Evolutionary conservation across 257 asterid genomes (phyloP).

Genomic region (Gardenia jasminoides): DNA sequence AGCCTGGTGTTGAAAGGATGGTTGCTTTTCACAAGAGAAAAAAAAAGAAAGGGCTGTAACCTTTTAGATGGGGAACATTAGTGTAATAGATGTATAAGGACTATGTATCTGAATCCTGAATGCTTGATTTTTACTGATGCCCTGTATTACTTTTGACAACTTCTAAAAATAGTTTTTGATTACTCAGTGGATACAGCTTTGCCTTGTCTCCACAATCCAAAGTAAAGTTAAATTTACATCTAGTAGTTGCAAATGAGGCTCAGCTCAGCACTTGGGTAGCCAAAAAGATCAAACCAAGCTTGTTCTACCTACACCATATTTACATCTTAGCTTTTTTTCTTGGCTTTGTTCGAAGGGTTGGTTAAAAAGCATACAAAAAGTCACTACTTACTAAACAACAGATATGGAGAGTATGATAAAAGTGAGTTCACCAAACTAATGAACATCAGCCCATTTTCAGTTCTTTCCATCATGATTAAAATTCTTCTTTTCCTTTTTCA

Average conservation of each 20-base stretch:
- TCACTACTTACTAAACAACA: not conserved
- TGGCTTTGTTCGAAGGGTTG: conserved; percentile 1
- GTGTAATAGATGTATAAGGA: not conserved
- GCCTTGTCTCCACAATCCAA: not conserved
- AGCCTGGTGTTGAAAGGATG: not conserved
- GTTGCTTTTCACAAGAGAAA: not conserved
- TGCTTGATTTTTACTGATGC: conserved; percentile 9
- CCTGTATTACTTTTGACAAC: conserved; percentile 1
- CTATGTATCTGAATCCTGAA: not conserved
- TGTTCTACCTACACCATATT: not conserved
- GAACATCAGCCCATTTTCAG: no score
- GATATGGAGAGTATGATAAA: not conserved
- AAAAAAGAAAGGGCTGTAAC: not conserved
- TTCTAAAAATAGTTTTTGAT: not conserved
- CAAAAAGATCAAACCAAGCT: not conserved
- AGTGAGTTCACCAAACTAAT: not conserved
- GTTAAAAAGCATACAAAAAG: not conserved
- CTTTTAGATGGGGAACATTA: conserved; percentile 14
- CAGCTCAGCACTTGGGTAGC: not conserved
- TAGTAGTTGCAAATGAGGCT: not conserved
- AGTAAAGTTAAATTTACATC: not conserved
- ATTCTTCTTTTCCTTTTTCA: no score
- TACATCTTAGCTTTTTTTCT: not conserved
- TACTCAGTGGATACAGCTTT: conserved; percentile 3
- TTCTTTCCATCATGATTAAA: no score